Evolutionary conservation across 176 grass and related monocot genomes (phyloP), one percentile per base, ranked within the genome.

Genomic region (Oryza nivara): DNA sequence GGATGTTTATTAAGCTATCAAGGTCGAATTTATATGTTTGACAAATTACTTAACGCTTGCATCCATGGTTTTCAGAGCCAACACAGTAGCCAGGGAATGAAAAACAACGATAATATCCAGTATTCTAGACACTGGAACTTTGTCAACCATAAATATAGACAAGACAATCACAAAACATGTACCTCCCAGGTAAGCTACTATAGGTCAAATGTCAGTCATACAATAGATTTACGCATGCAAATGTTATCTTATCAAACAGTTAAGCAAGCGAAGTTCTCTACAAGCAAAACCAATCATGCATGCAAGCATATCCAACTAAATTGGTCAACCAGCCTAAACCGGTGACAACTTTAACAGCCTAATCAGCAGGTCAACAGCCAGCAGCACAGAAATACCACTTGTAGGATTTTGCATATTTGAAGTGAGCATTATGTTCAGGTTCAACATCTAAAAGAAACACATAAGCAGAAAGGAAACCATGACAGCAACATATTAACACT

Each of bases 31-130:
- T 72, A n/a, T 61, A 87, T 11, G 15, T 64, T 43, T 74, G 65
- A 20, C 61, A 66, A 82, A 19, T 82, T 38, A 77, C 34, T 67
- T 77, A 66, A 66, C 35, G 67, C 34, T 68, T 3, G 9, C 16
- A 83, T 87, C 30, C 49, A 64, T 51, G 43, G 32, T 71, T 82
- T 48, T 81, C 35, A 51, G 41, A 61, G n/a, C 16, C 40, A 80
- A 34, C 5, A n/a, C 2, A 23, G 47, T 65, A 75, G 11, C 52
- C 41, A 81, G 2, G 34, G 40, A 32, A 65, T 34, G 36, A 4
- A 67, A 23, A 78, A 26, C 46, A 68, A 45, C 5, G 63, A 4
- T 40, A 45, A 1, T 38, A 66, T 60, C 20, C 74, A 65, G 44
- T 84, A 67, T 35, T 54, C 49, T 26, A 82, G 4, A 38, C 26